These are phyloP conservation scores for Penicillium maclennaniae DNA, from an alignment of 495 filamentous ascomycete genomes.

Conservation along the genomic window DNA sequence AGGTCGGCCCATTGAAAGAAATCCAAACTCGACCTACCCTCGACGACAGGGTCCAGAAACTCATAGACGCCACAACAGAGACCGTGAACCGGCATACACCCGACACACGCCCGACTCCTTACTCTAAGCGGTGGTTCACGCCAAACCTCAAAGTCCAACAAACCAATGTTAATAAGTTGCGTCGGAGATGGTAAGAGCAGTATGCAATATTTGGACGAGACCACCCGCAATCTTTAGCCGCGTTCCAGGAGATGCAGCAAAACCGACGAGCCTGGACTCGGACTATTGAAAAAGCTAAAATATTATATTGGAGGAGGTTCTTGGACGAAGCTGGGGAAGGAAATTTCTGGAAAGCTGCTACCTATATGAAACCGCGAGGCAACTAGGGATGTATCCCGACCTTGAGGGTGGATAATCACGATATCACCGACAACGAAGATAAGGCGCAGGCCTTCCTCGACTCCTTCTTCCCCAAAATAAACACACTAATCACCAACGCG, in stretches of 20 bases:
- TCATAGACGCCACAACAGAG: slow-evolving; percentile 9
- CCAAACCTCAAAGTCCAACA: slow-evolving; percentile 19
- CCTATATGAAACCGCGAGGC: slow-evolving; percentile 25
- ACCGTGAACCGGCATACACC: slow-evolving; percentile 8
- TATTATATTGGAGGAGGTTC: slow-evolving; percentile 17
- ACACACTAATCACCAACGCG: slow-evolving; percentile 3
- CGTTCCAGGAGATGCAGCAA: slow-evolving; percentile 9
- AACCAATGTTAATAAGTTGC: slow-evolving; percentile 12
- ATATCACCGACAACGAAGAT: slow-evolving; percentile 18
- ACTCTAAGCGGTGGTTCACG: slow-evolving; percentile 28
- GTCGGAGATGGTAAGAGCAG: slow-evolving; percentile 20
- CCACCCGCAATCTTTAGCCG: slow-evolving; percentile 2
- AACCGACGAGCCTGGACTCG: slow-evolving; percentile 15
- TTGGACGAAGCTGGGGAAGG: slow-evolving; percentile 19
- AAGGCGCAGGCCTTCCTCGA: slow-evolving; percentile 24
- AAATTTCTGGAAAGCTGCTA: slow-evolving; percentile 21
- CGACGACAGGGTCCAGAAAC: slow-evolving; percentile 7
- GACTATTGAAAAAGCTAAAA: slow-evolving; percentile 15
- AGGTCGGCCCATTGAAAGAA: slow-evolving; percentile 8
- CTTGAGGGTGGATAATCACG: slow-evolving; percentile 4
- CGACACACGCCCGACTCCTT: slow-evolving; percentile 14
- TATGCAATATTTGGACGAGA: slow-evolving; percentile 8
- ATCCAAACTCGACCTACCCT: slow-evolving; percentile 12
- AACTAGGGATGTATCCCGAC: slow-evolving; percentile 15
- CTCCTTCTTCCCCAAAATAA: slow-evolving; percentile 25